phyloP scores from a whole-genome alignment of 768 basidiomycete species.

The Hortiboletus campestris region DNA sequence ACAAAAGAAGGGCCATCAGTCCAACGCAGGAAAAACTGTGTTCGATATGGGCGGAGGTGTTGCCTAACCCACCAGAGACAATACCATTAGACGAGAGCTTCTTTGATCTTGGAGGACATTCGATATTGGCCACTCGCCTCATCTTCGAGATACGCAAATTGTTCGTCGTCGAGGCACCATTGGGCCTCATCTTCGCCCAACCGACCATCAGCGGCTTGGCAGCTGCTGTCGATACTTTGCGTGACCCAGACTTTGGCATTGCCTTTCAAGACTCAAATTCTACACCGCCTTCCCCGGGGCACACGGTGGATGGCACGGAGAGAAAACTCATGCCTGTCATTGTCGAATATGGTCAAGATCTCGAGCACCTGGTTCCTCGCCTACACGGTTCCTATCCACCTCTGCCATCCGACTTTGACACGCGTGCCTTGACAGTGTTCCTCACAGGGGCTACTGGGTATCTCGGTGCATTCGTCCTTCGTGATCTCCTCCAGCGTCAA shows the following conservation, averaged over 20 bases:
- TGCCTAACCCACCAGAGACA: slow-evolving; percentile 73
- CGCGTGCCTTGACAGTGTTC: slow-evolving; percentile 71
- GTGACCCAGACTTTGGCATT: slow-evolving; percentile 80
- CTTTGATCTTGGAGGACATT: slow-evolving; percentile 98
- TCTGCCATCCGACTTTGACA: slow-evolving; percentile 54
- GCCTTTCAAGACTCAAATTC: slow-evolving; percentile 33
- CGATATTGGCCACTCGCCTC: slow-evolving; percentile 94
- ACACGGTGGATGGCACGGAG: slow-evolving; percentile 8
- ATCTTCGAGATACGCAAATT: slow-evolving; percentile 95
- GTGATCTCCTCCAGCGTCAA: slow-evolving; percentile 65
- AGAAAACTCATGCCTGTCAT: slow-evolving; percentile 27
- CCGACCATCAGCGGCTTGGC: slow-evolving; percentile 84
- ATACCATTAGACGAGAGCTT: slow-evolving; percentile 92
- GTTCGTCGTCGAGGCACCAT: slow-evolving; percentile 86
- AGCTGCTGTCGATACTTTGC: slow-evolving; percentile 67
- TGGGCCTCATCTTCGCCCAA: slow-evolving; percentile 88
- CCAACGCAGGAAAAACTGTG: slow-evolving; percentile 80
- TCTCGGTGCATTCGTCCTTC: slow-evolving; percentile 89
- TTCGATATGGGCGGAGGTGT: slow-evolving; percentile 78
- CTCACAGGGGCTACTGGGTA: slow-evolving; percentile 97
- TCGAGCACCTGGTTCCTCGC: slow-evolving; percentile 54
- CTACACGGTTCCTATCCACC: slow-evolving; percentile 62
- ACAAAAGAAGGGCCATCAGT: slow-evolving; percentile 42
- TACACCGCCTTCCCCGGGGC: slow-evolving; percentile 16
- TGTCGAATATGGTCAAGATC: slow-evolving; percentile 80